phyloP scores from a whole-genome alignment of 2,329 filamentous ascomycete species.

The Albophoma yamanashiensis region DNA sequence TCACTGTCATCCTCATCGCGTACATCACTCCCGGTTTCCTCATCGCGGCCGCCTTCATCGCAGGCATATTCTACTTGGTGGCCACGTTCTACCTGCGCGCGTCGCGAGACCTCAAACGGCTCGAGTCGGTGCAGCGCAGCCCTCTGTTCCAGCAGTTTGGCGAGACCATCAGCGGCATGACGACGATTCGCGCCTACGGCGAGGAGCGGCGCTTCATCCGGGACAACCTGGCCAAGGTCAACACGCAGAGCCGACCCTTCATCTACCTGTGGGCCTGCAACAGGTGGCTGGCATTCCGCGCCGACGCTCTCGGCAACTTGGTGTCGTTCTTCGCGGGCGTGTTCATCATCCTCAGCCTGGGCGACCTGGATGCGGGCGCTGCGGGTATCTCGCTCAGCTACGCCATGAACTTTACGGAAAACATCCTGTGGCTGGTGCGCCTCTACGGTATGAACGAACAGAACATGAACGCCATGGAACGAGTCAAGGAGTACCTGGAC shows the following conservation, averaged over 20 bases:
- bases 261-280: conserved; percentile 96
- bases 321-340: conserved; percentile 90
- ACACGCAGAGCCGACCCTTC: conserved; percentile 84
- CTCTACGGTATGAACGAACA: conserved; percentile 94
- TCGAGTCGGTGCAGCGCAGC: conserved; percentile 90
- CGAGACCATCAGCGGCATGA: conserved; percentile 88
- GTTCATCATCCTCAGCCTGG: conserved; percentile 78
- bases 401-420: conserved; percentile 93
- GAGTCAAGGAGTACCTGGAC: conserved; percentile 93
- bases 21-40: conserved; percentile 85
- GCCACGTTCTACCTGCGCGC: conserved; percentile 82
- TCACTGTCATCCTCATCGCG: conserved; percentile 81
- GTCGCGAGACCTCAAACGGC: conserved; percentile 87
- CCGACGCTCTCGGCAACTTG: conserved; percentile 80
- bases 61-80: conserved; percentile 68
- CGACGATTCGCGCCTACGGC: conserved; percentile 92
- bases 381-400: conserved; percentile 93
- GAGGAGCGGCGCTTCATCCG: conserved; percentile 88
- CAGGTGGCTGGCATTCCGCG: conserved; percentile 88
- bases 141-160: conserved; percentile 97
- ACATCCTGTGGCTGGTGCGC: conserved; percentile 90
- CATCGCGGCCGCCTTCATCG: conserved; percentile 78
- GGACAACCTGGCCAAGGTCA: conserved; percentile 81
- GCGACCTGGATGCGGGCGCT: conserved; percentile 76
- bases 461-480: conserved; percentile 98